Evolutionary conservation across 1,284 basidiomycete genomes (phyloP), one percentile per base, ranked within the genome.

Genomic region (Xerocomus tenax): DNA sequence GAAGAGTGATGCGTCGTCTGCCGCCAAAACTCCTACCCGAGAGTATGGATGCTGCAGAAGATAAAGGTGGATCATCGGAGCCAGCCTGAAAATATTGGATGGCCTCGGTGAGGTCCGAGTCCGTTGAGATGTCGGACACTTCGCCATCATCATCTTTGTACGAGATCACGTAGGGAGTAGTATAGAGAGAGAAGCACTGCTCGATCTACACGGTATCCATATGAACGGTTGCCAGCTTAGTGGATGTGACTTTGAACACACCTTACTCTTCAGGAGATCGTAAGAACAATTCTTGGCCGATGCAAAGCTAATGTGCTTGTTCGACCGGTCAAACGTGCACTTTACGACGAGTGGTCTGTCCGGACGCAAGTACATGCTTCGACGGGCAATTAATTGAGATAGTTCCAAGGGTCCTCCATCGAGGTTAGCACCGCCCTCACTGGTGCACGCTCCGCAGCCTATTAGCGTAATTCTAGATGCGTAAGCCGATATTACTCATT

Each of bases 71-170:
- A 56, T 89, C 85, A 56, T 90, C 89, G 12, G 60, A 65, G 23
- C 79, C 79, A 1, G 79, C 81, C 54, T 84, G 78, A 63, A 91
- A 93, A 67, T 91, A 94, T 26, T 78, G 73, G 54, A 95, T 87
- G 1, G 91, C 90, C 57, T 94, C 91, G 1, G 82, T 80, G 21
- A 94, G 74, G 59, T 92, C 87, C 4, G 68, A 65, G 51, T 94
- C 89, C 16, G 74, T 78, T 0, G 73, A 70, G 53, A 95, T 87
- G 54, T 75, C 72, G 42, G 74, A 80, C 46, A 77, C 74, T 59
- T 92, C 89, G 52, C 84, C 81, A 51, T 94, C 88, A 61, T 95
- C 90, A 64, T 94, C 91, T 57, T 81, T 86, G 67, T 91, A 94
- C 8, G 81, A 74, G 52, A 95, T 82, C 5, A 72, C 74, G 61